These are phyloP conservation scores for Calonectria multiphialidica DNA, from an alignment of 2,329 filamentous ascomycete genomes.

Conservation along the genomic window DNA sequence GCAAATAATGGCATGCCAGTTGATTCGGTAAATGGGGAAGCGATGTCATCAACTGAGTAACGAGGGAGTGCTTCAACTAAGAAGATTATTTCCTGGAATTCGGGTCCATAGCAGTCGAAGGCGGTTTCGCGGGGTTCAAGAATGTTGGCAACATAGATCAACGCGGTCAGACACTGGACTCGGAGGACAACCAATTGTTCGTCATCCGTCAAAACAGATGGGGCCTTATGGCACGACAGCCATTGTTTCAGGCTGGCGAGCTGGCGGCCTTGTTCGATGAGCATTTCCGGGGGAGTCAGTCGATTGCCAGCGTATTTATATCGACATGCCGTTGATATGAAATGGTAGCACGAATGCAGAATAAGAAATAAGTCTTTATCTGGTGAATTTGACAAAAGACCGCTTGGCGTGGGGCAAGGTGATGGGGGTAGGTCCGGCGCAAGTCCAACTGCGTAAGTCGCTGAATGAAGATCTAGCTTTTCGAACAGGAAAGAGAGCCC, in stretches of 20 bases:
- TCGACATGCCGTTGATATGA: slow-evolving; percentile 12
- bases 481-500: slow-evolving; percentile 25
- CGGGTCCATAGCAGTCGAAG: slow-evolving; percentile 29
- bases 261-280: slow-evolving; percentile 38
- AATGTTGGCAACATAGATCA: slow-evolving; percentile 22
- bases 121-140: slow-evolving; percentile 29
- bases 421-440: slow-evolving; percentile 26
- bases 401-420: background rate
- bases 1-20: slow-evolving; percentile 15
- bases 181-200: slow-evolving; percentile 32
- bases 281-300: slow-evolving; percentile 25
- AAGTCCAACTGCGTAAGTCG: slow-evolving; percentile 27
- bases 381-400: background rate
- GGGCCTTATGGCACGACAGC: slow-evolving; percentile 11
- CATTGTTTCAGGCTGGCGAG: slow-evolving; percentile 31
- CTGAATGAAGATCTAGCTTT: slow-evolving; percentile 36
- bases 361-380: slow-evolving; percentile 22
- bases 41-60: accelerated
- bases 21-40: accelerated
- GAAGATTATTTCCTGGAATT: slow-evolving; percentile 34
- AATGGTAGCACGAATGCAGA: slow-evolving; percentile 31
- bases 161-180: slow-evolving; percentile 26
- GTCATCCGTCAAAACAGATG: background rate
- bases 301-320: slow-evolving; percentile 34
- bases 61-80: background rate